These are phyloP conservation scores for Alternaria ethzedia DNA, from an alignment of 2,329 filamentous ascomycete species.

Conservation along the genomic window DNA sequence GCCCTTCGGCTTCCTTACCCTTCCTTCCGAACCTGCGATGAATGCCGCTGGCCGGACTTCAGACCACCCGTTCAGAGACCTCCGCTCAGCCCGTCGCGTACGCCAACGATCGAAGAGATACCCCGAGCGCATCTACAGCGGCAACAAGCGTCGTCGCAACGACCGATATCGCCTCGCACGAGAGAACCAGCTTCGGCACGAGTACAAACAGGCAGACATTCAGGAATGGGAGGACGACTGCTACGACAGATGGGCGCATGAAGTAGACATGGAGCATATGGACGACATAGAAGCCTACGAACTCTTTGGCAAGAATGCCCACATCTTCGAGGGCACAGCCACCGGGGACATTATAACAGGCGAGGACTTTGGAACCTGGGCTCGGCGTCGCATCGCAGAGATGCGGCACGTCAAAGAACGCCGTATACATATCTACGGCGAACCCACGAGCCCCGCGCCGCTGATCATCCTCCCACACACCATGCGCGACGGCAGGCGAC, in stretches of 20 bases:
- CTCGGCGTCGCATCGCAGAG: constrained; percentile 12
- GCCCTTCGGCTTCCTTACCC: background rate
- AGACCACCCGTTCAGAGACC: constrained; percentile 5
- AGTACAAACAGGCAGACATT: background rate
- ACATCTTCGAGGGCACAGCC: background rate
- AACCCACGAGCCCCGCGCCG: background rate
- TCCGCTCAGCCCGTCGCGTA: background rate
- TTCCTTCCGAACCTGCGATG: constrained; percentile 1
- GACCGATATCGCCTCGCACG: background rate
- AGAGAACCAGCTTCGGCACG: background rate
- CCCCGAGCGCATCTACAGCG: background rate
- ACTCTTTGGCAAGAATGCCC: background rate
- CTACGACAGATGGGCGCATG: background rate
- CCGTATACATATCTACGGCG: background rate
- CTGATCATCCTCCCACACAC: background rate
- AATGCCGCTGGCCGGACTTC: constrained; percentile 4
- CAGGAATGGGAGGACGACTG: background rate
- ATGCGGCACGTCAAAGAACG: constrained; percentile 15
- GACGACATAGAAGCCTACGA: constrained; percentile 4
- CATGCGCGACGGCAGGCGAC: background rate
- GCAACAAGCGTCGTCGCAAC: background rate
- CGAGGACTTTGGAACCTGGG: constrained; percentile 15
- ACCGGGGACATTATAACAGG: background rate
- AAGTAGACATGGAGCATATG: background rate
- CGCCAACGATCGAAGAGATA: background rate